Evolutionary conservation across 75 land plant species (phyloP), one percentile per base, ranked within the genome.

Genomic region (Sequoia sempervirens): DNA sequence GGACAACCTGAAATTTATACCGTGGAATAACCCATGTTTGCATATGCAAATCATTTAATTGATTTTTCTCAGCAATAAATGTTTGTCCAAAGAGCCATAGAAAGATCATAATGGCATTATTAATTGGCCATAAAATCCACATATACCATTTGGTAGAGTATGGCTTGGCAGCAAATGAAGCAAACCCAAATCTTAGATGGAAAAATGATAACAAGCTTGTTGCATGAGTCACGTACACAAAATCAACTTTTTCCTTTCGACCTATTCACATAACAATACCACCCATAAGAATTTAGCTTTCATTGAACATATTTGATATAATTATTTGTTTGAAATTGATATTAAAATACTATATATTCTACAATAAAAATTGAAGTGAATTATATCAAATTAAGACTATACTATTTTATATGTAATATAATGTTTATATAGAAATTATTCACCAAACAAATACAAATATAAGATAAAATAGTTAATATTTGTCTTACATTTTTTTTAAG

Each of bases 21-120:
- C 89, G 87, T 1, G 98, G 96, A 7, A 96, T 86, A 1, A 86
- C 88, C 98, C 98, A 96, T 17, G 96, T 90, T 79, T 94, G 95
- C 80, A 91, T 84, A 13, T 79, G 87, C 47, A 96, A 83, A 9
- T 88, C 86, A 18, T 88, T 84, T n/a, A 94, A 54, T 6, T 2
- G 52, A 28, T 93, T 88, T 36, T 91, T 90, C 82, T 96, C 98
- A 0, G 86, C 85, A 6, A 85, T 87, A 74, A 95, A 93, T 0
- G 95, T 83, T 6, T 61, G 47, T 6, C 91, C 90, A 82, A 82
- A 88, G 0, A 86, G 34, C 88, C 89, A 85, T 12, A 89, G 87
- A 2, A 93, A 17, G 37, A 88, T n/a, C 88, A 87, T 86, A 17
- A 87, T 79, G 36, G 82, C 86, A 8, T 76, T 72, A 0, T 92